Evolutionary conservation across 345 rosid species (phyloP).

Genomic region (Eucalyptus marginata): DNA sequence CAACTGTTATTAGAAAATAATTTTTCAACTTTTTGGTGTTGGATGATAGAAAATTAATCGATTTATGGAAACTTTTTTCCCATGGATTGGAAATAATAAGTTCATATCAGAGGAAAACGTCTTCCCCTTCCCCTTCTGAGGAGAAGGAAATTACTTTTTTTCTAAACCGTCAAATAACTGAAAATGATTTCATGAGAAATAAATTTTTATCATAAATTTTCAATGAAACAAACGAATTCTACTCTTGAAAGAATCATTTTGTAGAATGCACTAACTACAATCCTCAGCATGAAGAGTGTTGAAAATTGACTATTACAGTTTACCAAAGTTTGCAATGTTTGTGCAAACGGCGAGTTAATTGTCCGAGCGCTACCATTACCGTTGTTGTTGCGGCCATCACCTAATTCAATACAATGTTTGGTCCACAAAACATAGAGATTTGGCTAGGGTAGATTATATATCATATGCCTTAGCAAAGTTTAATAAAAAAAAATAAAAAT

Average conservation of each 20-base stretch:
- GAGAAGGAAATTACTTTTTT: background rate
- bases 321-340: background rate
- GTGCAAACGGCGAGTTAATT: background rate
- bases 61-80: background rate
- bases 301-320: background rate
- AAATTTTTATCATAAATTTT: no score
- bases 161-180: no score
- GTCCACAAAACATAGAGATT: background rate
- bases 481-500: background rate
- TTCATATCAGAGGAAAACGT: background rate
- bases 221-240: no score
- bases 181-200: background rate
- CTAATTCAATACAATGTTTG: background rate
- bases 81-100: no score
- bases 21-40: no score
- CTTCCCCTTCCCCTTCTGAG: background rate
- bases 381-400: background rate
- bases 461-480: background rate
- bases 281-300: background rate
- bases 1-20: no score
- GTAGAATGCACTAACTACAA: background rate
- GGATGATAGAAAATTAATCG: background rate
- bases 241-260: background rate
- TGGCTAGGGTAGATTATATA: background rate
- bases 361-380: background rate